These are phyloP conservation scores for Cutaneotrichosporon arboriforme DNA, from an alignment of 1,284 basidiomycete genomes.

Conservation along the genomic window DNA sequence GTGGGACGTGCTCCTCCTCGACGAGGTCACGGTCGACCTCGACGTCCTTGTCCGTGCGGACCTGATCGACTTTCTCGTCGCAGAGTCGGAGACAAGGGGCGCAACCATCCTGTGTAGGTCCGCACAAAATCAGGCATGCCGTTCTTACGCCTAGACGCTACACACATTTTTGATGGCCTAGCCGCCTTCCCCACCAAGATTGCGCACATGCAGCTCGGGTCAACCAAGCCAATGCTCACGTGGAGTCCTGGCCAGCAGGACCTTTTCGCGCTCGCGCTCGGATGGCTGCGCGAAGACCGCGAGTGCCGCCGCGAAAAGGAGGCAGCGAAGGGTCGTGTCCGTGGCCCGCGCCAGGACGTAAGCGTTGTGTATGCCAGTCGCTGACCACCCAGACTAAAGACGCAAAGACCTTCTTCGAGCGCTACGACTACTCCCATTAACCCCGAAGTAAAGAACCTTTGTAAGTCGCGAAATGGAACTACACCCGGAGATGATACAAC, in stretches of 20 bases:
- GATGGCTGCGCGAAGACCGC: conserved; percentile 80
- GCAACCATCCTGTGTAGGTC: conserved; percentile 86
- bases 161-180: conserved; percentile 91
- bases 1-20: conserved; percentile 88
- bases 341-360: conserved; percentile 66
- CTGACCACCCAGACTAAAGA: conserved; percentile 56
- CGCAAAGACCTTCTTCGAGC: conserved; percentile 82
- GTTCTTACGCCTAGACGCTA: conserved; percentile 59
- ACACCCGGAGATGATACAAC: conserved; percentile 28
- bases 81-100: conserved; percentile 71
- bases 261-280: conserved; percentile 68
- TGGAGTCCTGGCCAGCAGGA: conserved; percentile 59
- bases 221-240: conserved; percentile 55
- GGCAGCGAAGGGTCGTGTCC: conserved; percentile 54
- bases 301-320: conserved; percentile 58
- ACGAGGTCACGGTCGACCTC: conserved; percentile 98
- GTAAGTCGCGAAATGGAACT: too few relatives aligned
- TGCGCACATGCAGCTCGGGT: conserved; percentile 78
- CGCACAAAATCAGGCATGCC: neutral
- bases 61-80: conserved; percentile 76
- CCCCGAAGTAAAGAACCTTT: neutral
- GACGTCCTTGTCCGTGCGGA: conserved; percentile 93
- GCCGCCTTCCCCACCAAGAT: conserved; percentile 81
- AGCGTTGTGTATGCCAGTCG: conserved; percentile 24
- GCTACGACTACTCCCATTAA: conserved; percentile 54